A percentile compares a stretch with the other conserved stretches of the same genome.
phyloP scores from a whole-genome alignment of 2,329 filamentous ascomycete species.

The Xylaria polymorpha region DNA sequence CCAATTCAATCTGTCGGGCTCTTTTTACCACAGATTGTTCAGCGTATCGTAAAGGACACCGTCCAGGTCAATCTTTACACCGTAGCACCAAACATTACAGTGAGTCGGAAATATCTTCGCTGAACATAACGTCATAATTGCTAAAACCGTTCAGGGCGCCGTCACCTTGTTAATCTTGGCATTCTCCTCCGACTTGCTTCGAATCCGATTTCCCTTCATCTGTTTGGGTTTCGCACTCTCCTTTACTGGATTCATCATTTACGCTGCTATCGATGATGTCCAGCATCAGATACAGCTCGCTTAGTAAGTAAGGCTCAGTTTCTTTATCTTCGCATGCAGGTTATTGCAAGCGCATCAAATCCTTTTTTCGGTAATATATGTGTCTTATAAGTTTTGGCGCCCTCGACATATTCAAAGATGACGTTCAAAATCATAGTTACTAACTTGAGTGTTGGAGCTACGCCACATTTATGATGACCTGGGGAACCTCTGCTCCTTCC shows the following conservation, averaged over 20 bases:
- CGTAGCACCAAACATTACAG: constrained; percentile 79
- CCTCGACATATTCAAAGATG: neutral
- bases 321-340: neutral
- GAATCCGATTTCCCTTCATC: constrained; percentile 80
- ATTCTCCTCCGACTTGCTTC: constrained; percentile 73
- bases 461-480: constrained; percentile 84
- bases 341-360: neutral
- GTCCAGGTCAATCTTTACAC: constrained; percentile 82
- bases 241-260: constrained; percentile 82
- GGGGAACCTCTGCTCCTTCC: constrained; percentile 79
- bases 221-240: constrained; percentile 78
- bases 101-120: constrained; percentile 28
- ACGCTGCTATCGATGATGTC: constrained; percentile 75
- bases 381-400: neutral
- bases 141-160: constrained; percentile 62
- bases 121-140: neutral
- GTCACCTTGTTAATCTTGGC: constrained; percentile 78
- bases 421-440: neutral
- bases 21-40: constrained; percentile 67
- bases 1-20: constrained; percentile 66
- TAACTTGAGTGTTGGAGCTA: constrained; percentile 54
- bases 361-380: neutral
- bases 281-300: constrained; percentile 70
- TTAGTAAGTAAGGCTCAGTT: constrained; percentile 55
- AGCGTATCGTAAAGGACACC: constrained; percentile 59